Conservation (phyloP, 2,329 filamentous ascomycete genomes). For the Endothia cerciana region DNA sequence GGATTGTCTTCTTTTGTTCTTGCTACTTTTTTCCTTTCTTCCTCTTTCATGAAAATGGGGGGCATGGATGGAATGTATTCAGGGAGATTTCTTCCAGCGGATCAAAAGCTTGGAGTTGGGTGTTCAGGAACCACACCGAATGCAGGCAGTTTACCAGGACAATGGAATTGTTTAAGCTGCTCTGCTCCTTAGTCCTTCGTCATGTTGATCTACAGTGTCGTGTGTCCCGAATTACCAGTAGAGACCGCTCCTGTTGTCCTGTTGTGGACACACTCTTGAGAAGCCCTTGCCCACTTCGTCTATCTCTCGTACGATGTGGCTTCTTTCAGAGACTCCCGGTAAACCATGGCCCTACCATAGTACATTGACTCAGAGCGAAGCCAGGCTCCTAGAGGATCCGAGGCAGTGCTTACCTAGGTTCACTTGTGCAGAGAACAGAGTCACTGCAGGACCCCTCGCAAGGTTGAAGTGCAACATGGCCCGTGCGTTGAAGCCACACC, state of each 20-base stretch:
- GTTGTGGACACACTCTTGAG: background rate
- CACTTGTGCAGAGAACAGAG: background rate
- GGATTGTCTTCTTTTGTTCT: background rate
- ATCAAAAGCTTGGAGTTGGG: constrained; percentile 30
- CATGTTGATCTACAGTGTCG: background rate
- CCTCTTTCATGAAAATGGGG: background rate
- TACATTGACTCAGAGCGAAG: background rate
- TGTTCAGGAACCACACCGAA: constrained; percentile 16
- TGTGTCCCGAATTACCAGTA: background rate
- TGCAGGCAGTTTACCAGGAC: background rate
- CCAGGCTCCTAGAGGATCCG: no score
- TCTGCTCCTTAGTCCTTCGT: background rate
- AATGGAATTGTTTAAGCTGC: background rate
- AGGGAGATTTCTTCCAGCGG: background rate
- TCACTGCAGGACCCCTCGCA: background rate
- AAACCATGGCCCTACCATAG: no score
- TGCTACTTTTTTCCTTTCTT: background rate
- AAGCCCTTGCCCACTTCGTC: background rate
- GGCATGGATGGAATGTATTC: background rate
- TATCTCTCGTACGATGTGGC: background rate
- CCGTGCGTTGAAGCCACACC: background rate
- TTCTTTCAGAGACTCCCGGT: background rate
- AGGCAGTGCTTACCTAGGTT: background rate
- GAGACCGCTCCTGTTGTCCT: background rate
- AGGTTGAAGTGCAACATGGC: background rate